Base-by-base conservation (phyloP, 192 early-diverging fungal genomes). In the Umbelopsis ramanniana region DNA sequence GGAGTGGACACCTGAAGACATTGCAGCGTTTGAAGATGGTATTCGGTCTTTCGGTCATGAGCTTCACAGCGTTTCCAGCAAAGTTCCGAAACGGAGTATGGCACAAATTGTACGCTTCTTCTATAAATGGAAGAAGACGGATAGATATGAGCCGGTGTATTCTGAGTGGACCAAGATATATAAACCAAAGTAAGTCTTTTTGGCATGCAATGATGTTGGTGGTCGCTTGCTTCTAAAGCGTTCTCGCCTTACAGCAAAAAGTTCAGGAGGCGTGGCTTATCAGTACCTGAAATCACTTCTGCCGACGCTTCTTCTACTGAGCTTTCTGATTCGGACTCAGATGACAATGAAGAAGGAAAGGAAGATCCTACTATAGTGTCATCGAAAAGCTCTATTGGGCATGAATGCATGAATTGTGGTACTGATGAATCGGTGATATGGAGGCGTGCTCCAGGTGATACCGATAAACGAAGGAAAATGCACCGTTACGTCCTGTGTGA, bases 1-100 rank as follows among this genome's bases (percentile, higher is more conserved):
- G 37, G 76, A 80, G 23, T 94, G 93, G 93, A 77, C 84, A 2
- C 73, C 67, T 0, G 78, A 77, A 7, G 85, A 85, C 26, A 54
- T 88, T 35, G 75, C 70, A 9, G 83, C 74, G 22, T 94, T 94
- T 74, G 88, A 90, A 74, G 84, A 86, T 37, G 81, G 80, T 15
- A 79, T 93, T 71, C 79, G 84, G 35, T 77, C 86, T 12, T 89
- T 82, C 73, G 92, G 92, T 0, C 85, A 89, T 52, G 89, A 93
- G 21, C 81, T 92, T 23, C 86, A 90, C 26, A 84, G 84, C 7
- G 87, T 87, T 52, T 86, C 89, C 24, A 73, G 73, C 52, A 12
- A 73, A 53, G 53, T 80, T 45, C 54, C 57, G 22, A 68, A 67
- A 21, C 76, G 76, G 46, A 43, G 67, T 66, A 79, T 88, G 87